Base-by-base conservation (phyloP, 2,329 filamentous ascomycete genomes). In the Curvularia lunata region DNA sequence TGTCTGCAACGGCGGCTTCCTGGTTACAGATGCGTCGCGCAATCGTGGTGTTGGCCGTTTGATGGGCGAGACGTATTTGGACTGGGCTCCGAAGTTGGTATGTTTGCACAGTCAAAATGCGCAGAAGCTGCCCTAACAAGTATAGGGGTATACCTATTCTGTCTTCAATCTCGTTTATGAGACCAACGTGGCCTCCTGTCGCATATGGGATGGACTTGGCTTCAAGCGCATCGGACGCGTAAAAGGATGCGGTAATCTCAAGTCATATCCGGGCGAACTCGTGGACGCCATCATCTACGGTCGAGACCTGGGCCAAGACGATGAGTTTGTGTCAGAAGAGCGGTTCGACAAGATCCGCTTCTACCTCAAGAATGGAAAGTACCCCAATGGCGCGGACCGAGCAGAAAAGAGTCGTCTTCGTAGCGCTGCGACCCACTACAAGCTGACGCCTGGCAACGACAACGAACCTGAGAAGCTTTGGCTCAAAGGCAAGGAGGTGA, bases 281-380 rank as follows among this genome's bases (percentile, higher is more conserved):
- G 76, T 83, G 10, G 81, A 83, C 59, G 81, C 81, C 21, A 83
- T 83, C 69, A 82, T 83, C 56, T 83, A 81, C 78, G 92, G 92
- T 5, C 80, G 86, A 23, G 85, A 87, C 60, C 73, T 84, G 2
- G 80, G 79, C 52, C 78, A 79, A 37, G 89, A 91, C 69, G 91
- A 95, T 74, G 91, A 95, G 76, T 88, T 91, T 75, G 89, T 94
- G 70, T 93, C 90, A 77, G 93, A 97, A 82, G 93, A 97, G 81
- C 91, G 95, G 68, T 98, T 98, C 82, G 94, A 97, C 83, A 97
- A 97, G 83, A 98, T 98, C 76, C 90, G 93, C 73, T 98, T 91
- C 82, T 98, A 98, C 79, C 87, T 98, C 73, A 96, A 96, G 79
- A 92, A 93, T 77, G 90, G 89, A 73, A 92, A 93, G 77, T 98